These are phyloP conservation scores for Ophiostoma ips DNA, from an alignment of 2,329 filamentous ascomycete genomes.

Conservation along the genomic window DNA sequence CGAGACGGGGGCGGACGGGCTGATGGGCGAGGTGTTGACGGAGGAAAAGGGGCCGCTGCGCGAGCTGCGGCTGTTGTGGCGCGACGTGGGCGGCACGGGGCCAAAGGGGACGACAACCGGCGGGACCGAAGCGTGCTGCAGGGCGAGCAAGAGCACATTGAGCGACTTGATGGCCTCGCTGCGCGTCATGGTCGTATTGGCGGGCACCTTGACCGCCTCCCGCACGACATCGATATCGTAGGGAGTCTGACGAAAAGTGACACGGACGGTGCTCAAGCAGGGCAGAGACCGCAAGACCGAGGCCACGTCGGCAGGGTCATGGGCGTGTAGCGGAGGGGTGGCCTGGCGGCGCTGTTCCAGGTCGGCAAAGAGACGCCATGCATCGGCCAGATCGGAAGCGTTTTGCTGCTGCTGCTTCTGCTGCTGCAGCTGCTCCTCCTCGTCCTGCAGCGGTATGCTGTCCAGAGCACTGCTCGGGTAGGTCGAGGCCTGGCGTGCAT, in stretches of 20 bases:
- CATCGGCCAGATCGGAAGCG: not conserved
- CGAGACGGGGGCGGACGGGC: not conserved
- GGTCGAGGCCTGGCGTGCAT: constrained; percentile 23
- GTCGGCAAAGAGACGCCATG: constrained; percentile 19
- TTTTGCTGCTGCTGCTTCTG: constrained; percentile 4
- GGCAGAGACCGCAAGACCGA: constrained; percentile 25
- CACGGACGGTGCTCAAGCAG: constrained; percentile 26
- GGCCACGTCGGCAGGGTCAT: constrained; percentile 13
- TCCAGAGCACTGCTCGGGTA: constrained; percentile 17
- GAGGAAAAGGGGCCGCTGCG: not conserved
- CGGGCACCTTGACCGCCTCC: constrained; percentile 25
- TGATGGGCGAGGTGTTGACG: not conserved
- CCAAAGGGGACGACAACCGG: not conserved
- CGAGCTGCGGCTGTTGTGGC: not conserved
- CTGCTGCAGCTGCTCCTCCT: not conserved
- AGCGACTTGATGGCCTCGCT: constrained; percentile 9
- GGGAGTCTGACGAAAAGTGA: constrained; percentile 28
- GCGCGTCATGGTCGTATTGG: constrained; percentile 26
- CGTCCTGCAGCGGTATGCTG: not conserved
- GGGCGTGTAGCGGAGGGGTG: constrained; percentile 21
- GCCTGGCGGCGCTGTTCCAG: constrained; percentile 21
- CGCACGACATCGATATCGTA: constrained; percentile 24
- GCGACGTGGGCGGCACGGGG: not conserved
- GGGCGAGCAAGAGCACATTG: constrained; percentile 11
- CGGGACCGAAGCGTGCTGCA: constrained; percentile 8